Evolutionary conservation across 768 basidiomycete species (phyloP).

Genomic region (Rhizopogon rudus): DNA sequence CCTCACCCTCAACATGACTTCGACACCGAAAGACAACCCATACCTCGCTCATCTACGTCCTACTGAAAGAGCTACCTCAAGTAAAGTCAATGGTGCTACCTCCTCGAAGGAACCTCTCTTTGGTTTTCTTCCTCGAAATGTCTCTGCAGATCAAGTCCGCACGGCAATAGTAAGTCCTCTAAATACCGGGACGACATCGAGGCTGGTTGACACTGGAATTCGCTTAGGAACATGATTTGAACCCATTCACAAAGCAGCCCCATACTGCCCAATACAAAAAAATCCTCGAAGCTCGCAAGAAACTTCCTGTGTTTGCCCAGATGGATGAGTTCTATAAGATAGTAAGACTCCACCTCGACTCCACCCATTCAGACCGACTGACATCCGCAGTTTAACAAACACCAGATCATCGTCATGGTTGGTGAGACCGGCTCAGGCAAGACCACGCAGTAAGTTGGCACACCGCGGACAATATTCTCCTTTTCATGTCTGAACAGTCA

Average conservation of each 20-base stretch:
- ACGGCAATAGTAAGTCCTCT: slow-evolving; percentile 57
- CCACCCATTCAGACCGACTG: background rate
- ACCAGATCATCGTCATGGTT: slow-evolving; percentile 88
- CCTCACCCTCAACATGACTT: background rate
- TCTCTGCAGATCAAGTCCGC: slow-evolving; percentile 59
- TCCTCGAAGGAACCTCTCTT: slow-evolving; percentile 55
- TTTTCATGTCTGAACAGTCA: slow-evolving; percentile 12
- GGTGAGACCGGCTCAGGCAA: slow-evolving; percentile 96
- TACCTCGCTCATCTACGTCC: slow-evolving; percentile 44
- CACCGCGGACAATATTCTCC: slow-evolving; percentile 14
- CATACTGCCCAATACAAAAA: slow-evolving; percentile 78
- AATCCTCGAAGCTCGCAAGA: slow-evolving; percentile 80
- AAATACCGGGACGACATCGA: background rate
- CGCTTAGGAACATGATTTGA: slow-evolving; percentile 66
- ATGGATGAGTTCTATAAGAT: slow-evolving; percentile 92
- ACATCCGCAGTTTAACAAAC: slow-evolving; percentile 17
- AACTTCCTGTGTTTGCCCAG: slow-evolving; percentile 86
- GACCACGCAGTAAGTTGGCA: slow-evolving; percentile 78
- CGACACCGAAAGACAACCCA: slow-evolving; percentile 37
- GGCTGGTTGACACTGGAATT: background rate
- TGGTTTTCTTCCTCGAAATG: slow-evolving; percentile 69
- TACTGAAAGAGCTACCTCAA: slow-evolving; percentile 17
- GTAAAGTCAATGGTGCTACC: slow-evolving; percentile 1
- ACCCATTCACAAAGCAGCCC: slow-evolving; percentile 84
- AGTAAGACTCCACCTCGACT: slow-evolving; percentile 42